A percentile compares a stretch with the other conserved stretches of the same genome.
Evolutionary conservation across 805 yeast genomes (phyloP).

Genomic region (Lipomyces spencermartinsiae): DNA sequence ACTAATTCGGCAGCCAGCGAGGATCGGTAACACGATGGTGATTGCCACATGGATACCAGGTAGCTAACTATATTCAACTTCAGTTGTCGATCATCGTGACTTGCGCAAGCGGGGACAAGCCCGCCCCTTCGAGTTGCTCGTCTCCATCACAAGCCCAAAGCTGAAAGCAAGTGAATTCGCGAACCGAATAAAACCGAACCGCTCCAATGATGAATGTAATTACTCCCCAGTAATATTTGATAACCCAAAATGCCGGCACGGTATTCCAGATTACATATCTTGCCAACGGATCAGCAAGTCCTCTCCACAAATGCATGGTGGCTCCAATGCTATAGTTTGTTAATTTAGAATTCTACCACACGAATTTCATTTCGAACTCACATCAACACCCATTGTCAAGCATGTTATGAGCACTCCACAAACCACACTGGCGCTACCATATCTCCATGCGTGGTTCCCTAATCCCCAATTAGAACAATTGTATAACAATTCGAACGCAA

Average conservation of each 20-base stretch:
- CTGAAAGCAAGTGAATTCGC: no score
- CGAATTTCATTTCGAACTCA: neutral
- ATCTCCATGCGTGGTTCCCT: conserved; percentile 29
- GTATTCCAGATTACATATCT: neutral
- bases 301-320: neutral
- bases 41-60: no score
- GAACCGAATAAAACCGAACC: no score
- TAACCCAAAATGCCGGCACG: neutral
- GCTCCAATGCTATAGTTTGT: neutral
- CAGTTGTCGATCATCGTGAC: no score
- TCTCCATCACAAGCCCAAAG: no score
- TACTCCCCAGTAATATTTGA: neutral
- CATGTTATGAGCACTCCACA: conserved; percentile 26
- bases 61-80: no score
- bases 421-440: conserved; percentile 25
- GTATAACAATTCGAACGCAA: neutral
- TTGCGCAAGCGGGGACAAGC: no score
- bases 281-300: neutral
- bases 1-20: no score
- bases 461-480: neutral
- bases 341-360: neutral
- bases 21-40: no score
- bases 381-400: conserved; percentile 30
- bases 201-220: no score
- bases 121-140: no score